These are phyloP conservation scores for Filosporella fistucella DNA, from an alignment of 495 filamentous ascomycete species.

Conservation along the genomic window DNA sequence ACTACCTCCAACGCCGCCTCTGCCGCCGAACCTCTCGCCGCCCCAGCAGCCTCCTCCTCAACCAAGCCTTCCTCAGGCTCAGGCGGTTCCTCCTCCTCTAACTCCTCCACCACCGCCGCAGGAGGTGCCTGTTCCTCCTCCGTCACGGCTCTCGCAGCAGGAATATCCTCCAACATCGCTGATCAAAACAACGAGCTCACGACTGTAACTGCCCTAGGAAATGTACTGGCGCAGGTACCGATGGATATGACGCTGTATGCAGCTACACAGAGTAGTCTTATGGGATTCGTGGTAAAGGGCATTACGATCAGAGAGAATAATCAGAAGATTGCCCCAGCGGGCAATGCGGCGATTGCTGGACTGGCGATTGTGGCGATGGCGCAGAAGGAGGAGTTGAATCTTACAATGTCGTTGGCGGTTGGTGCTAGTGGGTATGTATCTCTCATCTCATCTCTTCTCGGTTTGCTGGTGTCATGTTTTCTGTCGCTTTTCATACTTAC, in stretches of 20 bases:
- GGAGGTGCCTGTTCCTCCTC: slow-evolving; percentile 1
- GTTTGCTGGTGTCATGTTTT: too few relatives aligned
- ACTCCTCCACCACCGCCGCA: background rate
- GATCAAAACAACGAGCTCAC: slow-evolving; percentile 16
- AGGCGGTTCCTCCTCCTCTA: background rate
- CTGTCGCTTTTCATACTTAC: too few relatives aligned
- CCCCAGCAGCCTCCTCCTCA: background rate
- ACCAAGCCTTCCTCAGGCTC: background rate
- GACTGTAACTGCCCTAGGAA: slow-evolving; percentile 6
- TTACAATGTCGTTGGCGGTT: slow-evolving; percentile 9
- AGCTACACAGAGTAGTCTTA: slow-evolving; percentile 1
- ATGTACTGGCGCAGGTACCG: slow-evolving; percentile 8
- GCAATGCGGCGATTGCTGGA: slow-evolving; percentile 11
- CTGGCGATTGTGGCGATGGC: slow-evolving; percentile 16
- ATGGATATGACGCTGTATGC: slow-evolving; percentile 11
- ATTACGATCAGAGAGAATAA: slow-evolving; percentile 13
- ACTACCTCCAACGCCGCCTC: background rate
- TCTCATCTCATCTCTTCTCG: too few relatives aligned
- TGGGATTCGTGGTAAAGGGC: slow-evolving; percentile 10
- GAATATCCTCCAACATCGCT: slow-evolving; percentile 12
- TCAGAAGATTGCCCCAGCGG: slow-evolving; percentile 15
- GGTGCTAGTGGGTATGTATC: background rate
- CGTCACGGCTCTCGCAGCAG: slow-evolving; percentile 9
- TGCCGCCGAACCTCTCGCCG: background rate
- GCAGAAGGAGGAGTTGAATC: slow-evolving; percentile 12